Base-by-base conservation (phyloP, 306 rosid species). In the Trifolium subterraneum region DNA sequence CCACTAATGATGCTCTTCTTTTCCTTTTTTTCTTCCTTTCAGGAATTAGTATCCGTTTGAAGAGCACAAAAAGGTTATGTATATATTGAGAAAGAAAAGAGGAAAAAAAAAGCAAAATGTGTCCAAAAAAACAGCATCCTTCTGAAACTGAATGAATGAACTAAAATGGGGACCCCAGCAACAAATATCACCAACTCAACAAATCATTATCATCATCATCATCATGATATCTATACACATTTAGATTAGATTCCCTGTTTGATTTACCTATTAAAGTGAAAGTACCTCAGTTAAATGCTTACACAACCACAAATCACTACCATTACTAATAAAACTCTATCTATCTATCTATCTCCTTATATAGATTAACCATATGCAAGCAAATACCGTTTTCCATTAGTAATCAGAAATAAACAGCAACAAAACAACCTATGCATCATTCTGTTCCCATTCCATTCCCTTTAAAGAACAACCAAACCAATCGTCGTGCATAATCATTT, bases 101-200 rank as follows among this genome's bases (percentile, higher is more conserved):
- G 25, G 1, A 9, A 52, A 19, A 52, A 51, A 18, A 18, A 51
- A 2, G 25, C 14, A 52, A 52, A 52, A 52, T 52, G 60, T 52
- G 60, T 51, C 6, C n/a, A 11, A 58, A 58, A 11, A 58, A 58
- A 58, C 35, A 56, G 60, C 60, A 54, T 54, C 13, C 14, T 10
- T 23, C n/a, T n/a, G n/a, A n/a, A n/a, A n/a, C 9, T 5, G 8
- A 11, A 56, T 11, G 20, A 27, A 59, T 60, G 65, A 60, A 60
- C 65, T 20, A 29, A 60, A 60, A 14, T 60, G 65, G 65, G 65
- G 65, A 27, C 41, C 65, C 65, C 39, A 59, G 8, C 27, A 59
- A 59, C 38, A 59, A 59, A 27, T 59, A 59, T 59, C 36, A 39
- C 41, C 65, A 59, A 59, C 65, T 56, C 63, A 27, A 59, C 65